Conservation (phyloP, 83 land plant species). For the Picea engelmannii region DNA sequence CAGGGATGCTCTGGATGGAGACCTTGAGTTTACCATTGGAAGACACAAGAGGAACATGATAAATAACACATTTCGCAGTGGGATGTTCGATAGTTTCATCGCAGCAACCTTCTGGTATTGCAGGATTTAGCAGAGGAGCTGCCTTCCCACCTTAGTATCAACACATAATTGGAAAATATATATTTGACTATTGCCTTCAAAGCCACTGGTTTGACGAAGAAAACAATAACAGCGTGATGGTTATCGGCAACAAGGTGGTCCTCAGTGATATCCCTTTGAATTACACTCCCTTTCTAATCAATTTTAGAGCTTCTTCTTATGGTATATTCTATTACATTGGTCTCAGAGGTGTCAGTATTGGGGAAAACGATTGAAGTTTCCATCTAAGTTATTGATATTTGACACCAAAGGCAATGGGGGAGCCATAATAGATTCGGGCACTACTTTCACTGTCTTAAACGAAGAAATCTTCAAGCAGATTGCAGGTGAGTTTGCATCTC, state of each 20-base stretch:
- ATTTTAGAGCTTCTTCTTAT: conserved; percentile 16
- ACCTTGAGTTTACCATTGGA: conserved; percentile 29
- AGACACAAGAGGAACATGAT: conserved; percentile 13
- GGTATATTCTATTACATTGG: conserved; percentile 48
- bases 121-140: too few relatives aligned
- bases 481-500: conserved; percentile 20
- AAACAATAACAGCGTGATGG: conserved; percentile 15
- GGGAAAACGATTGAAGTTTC: conserved; percentile 33
- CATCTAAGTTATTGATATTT: conserved; percentile 19
- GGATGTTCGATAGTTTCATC: too few relatives aligned
- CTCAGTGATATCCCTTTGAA: not conserved
- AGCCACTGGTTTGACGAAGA: conserved; percentile 53
- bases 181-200: conserved; percentile 44
- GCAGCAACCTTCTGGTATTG: too few relatives aligned
- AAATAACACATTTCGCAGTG: not conserved
- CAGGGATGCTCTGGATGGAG: conserved; percentile 39
- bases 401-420: conserved; percentile 42
- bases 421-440: conserved; percentile 59
- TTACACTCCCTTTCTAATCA: conserved; percentile 37
- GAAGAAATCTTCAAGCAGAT: conserved; percentile 21
- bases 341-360: conserved; percentile 35
- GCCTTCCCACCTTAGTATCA: not conserved
- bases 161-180: not conserved
- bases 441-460: conserved; percentile 48
- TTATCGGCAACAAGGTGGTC: conserved; percentile 22